A percentile compares a stretch with the other conserved stretches of the same genome.
Conservation (phyloP, 1,284 basidiomycete genomes). For the Irpex rosettiformis region DNA sequence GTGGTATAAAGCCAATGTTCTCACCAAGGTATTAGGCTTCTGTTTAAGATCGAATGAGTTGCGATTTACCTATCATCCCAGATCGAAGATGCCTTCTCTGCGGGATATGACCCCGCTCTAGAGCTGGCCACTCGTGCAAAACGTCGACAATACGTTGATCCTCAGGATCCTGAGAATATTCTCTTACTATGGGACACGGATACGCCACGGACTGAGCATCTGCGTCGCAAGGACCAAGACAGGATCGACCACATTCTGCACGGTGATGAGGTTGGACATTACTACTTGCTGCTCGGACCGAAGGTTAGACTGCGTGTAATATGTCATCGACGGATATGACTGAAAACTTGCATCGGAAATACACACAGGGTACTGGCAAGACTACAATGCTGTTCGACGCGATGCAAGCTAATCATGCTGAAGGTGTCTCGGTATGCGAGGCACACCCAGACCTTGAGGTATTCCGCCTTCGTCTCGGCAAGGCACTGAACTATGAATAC, state of each 20-base stretch:
- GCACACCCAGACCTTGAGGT: constrained; percentile 70
- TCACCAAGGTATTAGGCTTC: constrained; percentile 55
- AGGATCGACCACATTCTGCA: constrained; percentile 75
- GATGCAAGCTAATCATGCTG: constrained; percentile 72
- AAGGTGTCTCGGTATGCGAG: constrained; percentile 55
- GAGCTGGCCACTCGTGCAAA: constrained; percentile 50
- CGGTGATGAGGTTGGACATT: constrained; percentile 68
- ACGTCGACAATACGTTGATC: constrained; percentile 11
- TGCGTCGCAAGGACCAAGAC: constrained; percentile 71
- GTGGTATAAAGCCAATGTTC: constrained; percentile 80
- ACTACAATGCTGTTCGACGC: constrained; percentile 80
- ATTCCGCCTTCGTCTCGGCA: constrained; percentile 79
- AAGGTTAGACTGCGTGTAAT: constrained; percentile 45
- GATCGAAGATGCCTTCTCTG: constrained; percentile 63
- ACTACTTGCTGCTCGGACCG: constrained; percentile 73
- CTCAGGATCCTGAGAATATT: constrained; percentile 31
- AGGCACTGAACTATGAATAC: constrained; percentile 76
- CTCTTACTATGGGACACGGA: constrained; percentile 36
- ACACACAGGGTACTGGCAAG: constrained; percentile 56
- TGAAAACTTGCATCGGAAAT: not conserved
- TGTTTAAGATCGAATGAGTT: constrained; percentile 10
- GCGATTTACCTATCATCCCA: constrained; percentile 20
- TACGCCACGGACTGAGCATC: constrained; percentile 52
- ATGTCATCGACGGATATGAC: not conserved
- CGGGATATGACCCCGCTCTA: constrained; percentile 76